A percentile compares a stretch with the other conserved stretches of the same genome.
Conservation (phyloP, 768 basidiomycete genomes). For the Termitomyces sp. region DNA sequence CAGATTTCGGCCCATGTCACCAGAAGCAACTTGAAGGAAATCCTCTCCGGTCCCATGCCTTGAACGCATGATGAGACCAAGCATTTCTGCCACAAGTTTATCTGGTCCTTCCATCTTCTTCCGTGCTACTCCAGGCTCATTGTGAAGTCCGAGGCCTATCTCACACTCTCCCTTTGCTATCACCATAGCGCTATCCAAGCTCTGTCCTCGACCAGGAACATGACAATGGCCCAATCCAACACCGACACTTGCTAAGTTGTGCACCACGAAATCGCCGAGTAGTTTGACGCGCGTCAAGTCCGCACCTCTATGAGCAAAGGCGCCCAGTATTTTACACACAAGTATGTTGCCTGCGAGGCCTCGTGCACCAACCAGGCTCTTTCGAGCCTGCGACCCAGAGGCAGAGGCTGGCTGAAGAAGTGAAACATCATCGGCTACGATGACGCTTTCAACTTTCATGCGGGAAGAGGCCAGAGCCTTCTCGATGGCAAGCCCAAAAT, state of each 20-base stretch:
- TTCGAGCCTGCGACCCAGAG: slow-evolving; percentile 6
- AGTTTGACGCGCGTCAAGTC: slow-evolving; percentile 25
- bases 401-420: slow-evolving; percentile 21
- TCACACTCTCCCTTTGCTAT: slow-evolving; percentile 29
- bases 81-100: slow-evolving; percentile 25
- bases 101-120: slow-evolving; percentile 28
- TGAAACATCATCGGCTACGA: slow-evolving; percentile 54
- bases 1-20: slow-evolving; percentile 23
- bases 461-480: slow-evolving; percentile 32
- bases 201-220: slow-evolving; percentile 39
- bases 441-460: slow-evolving; percentile 36
- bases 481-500: slow-evolving; percentile 53
- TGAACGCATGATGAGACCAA: slow-evolving; percentile 31
- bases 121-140: slow-evolving; percentile 40
- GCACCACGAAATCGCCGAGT: slow-evolving; percentile 28
- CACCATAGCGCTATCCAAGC: slow-evolving; percentile 5
- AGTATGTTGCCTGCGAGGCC: slow-evolving; percentile 41
- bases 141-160: slow-evolving; percentile 51
- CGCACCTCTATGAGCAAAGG: slow-evolving; percentile 35
- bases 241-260: slow-evolving; percentile 27
- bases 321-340: slow-evolving; percentile 54
- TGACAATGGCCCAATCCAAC: slow-evolving; percentile 51
- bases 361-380: slow-evolving; percentile 39
- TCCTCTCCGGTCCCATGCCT: slow-evolving; percentile 30
- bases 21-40: slow-evolving; percentile 4